Conservation (phyloP, 306 rosid species). For the Cotoneaster glaucophyllus region DNA sequence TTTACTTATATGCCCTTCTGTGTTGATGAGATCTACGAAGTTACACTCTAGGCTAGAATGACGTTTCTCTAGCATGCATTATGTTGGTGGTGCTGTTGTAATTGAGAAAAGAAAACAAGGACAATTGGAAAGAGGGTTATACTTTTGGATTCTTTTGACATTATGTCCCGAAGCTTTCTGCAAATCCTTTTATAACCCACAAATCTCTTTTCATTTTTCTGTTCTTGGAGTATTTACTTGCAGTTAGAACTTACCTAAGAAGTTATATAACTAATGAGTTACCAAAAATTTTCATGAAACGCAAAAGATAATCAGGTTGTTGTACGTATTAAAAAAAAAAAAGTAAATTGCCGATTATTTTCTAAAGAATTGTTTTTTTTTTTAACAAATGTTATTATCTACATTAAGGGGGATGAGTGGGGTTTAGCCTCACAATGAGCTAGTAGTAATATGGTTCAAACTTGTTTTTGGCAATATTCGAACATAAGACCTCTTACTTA, state of each 20-base stretch:
- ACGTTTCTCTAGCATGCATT: not conserved
- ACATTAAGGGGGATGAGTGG: rapidly evolving
- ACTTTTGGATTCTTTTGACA: not conserved
- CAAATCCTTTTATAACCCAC: not conserved
- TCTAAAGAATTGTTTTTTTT: no score
- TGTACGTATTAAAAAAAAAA: not conserved
- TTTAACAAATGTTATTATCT: no score
- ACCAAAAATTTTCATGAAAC: not conserved
- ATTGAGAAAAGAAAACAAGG: not conserved
- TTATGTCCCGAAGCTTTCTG: not conserved
- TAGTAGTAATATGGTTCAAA: no score
- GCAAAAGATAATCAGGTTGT: not conserved
- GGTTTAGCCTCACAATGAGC: no score
- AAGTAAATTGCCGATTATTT: not conserved
- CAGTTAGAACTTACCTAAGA: not conserved
- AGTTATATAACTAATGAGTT: not conserved
- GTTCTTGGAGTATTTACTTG: not conserved
- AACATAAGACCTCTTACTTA: no score
- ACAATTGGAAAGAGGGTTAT: not conserved
- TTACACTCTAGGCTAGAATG: not conserved
- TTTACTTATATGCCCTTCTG: not conserved
- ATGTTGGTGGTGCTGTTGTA: not conserved
- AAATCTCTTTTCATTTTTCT: not conserved
- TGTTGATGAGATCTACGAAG: not conserved
- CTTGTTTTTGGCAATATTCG: no score